phyloP scores from a whole-genome alignment of 179 eudicot genomes.

The Spinacia oleracea region DNA sequence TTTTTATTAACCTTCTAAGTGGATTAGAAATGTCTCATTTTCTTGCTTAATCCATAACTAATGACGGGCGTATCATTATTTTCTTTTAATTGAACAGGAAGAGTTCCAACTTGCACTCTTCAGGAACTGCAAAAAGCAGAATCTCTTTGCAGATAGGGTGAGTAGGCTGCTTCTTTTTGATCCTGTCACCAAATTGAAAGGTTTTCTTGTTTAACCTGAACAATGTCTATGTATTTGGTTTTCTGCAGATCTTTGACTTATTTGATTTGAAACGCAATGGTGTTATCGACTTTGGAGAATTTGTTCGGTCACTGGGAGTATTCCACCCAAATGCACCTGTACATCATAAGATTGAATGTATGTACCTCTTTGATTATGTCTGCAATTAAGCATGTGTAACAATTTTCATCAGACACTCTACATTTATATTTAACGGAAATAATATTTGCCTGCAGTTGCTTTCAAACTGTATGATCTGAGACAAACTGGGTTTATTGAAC shows the following conservation, averaged over 20 bases:
- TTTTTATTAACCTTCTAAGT: not conserved
- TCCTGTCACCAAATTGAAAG: too few species aligned
- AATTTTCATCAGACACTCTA: not conserved
- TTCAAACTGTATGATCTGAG: constrained; percentile 68
- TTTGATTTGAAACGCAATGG: constrained; percentile 67
- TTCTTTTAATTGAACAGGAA: constrained; percentile 49
- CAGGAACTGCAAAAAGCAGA: constrained; percentile 64
- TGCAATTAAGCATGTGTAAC: not conserved
- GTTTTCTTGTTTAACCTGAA: not conserved
- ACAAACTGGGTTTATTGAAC: constrained; percentile 65
- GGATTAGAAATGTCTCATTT: not conserved
- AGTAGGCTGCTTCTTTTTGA: constrained; percentile 19
- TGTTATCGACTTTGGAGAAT: constrained; percentile 72
- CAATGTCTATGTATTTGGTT: not conserved
- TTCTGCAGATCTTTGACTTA: constrained; percentile 57
- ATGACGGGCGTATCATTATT: not conserved
- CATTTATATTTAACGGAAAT: not conserved
- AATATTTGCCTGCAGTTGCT: constrained; percentile 54
- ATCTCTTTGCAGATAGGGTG: constrained; percentile 85
- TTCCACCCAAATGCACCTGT: constrained; percentile 68
- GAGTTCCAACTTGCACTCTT: constrained; percentile 89
- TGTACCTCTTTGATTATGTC: constrained; percentile 5
- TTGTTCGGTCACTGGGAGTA: constrained; percentile 58
- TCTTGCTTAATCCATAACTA: not conserved
- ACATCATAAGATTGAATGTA: constrained; percentile 56